Base-by-base conservation (phyloP, 192 early-diverging fungal genomes). In the Podila epigama region DNA sequence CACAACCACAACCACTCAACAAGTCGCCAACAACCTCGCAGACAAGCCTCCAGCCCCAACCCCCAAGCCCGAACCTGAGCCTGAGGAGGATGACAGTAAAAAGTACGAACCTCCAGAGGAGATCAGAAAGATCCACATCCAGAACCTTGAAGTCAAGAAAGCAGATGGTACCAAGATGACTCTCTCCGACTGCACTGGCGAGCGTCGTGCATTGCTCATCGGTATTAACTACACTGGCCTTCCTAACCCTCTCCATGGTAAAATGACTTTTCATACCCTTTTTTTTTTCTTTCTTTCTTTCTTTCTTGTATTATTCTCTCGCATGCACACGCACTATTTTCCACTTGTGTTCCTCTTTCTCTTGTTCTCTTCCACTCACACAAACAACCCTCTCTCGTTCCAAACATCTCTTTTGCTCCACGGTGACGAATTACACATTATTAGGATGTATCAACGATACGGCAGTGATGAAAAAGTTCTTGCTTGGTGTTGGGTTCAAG, bases 391-490 rank as follows among this genome's bases (percentile, higher is more conserved):
- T n/a, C n/a, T n/a, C n/a, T n/a, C n/a, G n/a, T n/a, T n/a, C n/a
- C n/a, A n/a, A n/a, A n/a, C n/a, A n/a, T n/a, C n/a, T n/a, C n/a
- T n/a, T n/a, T n/a, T n/a, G n/a, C n/a, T n/a, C n/a, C n/a, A n/a
- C n/a, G n/a, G 31, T 58, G 4, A 29, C 5, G 32, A 5, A 39
- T 20, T 29, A n/a, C 16, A 27, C 15, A 34, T 32, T 56, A 10
- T 32, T 66, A 79, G 77, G 77, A 58, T 79, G 77, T 34, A 37
- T 67, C 2, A 83, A 83, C 35, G 82, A 83, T 31, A 80, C 73
- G 5, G 60, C 44, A 2, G 54, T 64, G 20, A 79, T 83, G 72
- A 70, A 79, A n/a, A 51, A 29, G 20, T 79, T 82, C 27, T 65
- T 84, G 31, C 35, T 58, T n/a, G 37, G 39, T 7, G 39, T 42